phyloP scores from a whole-genome alignment of 176 grass and related monocot species.

The Hordeum vulgare region MorexV3_pseudomolecules_assembly NC_058519.1:554285553-554286052 shows the following conservation, averaged over 20 bases:
- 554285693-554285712: conserved; percentile 26
- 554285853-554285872: not conserved
- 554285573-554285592: too few relatives aligned
- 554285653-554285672: not conserved
- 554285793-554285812: conserved; percentile 16
- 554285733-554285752: not conserved
- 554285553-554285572: too few relatives aligned
- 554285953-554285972: too few relatives aligned
- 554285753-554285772: not conserved
- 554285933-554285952: not conserved
- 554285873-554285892: not conserved
- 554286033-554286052: not conserved
- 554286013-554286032: not conserved
- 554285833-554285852: conserved; percentile 28
- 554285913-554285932: not conserved
- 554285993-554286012: too few relatives aligned
- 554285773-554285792: rapidly evolving
- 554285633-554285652: not conserved
- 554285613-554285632: not conserved
- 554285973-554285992: too few relatives aligned
- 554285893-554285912: not conserved
- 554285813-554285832: not conserved
- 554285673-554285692: conserved; percentile 18
- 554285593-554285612: too few relatives aligned
- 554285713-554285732: not conserved